phyloP scores from a whole-genome alignment of 176 grass and related monocot genomes.

The Miscanthus lutarioriparius region DNA sequence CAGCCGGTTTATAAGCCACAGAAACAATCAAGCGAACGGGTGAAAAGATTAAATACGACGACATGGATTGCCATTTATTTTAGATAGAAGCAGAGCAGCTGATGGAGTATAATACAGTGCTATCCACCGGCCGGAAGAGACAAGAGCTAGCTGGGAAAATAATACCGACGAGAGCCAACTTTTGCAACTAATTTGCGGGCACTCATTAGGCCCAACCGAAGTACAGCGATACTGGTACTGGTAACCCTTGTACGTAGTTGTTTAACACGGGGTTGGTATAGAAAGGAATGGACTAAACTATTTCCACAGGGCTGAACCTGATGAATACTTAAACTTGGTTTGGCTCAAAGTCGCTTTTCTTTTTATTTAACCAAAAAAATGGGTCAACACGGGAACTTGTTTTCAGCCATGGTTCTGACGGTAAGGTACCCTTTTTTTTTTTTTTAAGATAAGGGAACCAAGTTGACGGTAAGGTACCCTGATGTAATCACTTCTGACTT shows the following conservation, averaged over 20 bases:
- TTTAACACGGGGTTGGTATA: not conserved
- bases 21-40: too few relatives aligned
- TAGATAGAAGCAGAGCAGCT: not conserved
- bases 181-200: not conserved
- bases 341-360: not conserved
- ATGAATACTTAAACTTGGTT: not conserved
- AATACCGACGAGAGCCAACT: not conserved
- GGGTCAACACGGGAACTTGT: not conserved
- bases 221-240: not conserved
- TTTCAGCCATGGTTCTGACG: not conserved
- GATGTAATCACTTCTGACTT: not conserved
- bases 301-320: not conserved
- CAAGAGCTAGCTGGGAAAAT: conserved; percentile 20
- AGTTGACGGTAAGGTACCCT: not conserved
- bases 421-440: not conserved
- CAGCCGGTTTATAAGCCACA: too few relatives aligned
- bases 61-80: not conserved
- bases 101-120: not conserved
- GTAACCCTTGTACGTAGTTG: not conserved
- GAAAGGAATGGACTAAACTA: conserved; percentile 5
- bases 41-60: not conserved
- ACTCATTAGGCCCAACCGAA: not conserved
- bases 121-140: conserved; percentile 19
- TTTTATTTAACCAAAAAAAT: too few relatives aligned
- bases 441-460: too few relatives aligned